Base-by-base conservation (phyloP, 2,329 filamentous ascomycete species). In the Chrysoporthe cubensis region DNA sequence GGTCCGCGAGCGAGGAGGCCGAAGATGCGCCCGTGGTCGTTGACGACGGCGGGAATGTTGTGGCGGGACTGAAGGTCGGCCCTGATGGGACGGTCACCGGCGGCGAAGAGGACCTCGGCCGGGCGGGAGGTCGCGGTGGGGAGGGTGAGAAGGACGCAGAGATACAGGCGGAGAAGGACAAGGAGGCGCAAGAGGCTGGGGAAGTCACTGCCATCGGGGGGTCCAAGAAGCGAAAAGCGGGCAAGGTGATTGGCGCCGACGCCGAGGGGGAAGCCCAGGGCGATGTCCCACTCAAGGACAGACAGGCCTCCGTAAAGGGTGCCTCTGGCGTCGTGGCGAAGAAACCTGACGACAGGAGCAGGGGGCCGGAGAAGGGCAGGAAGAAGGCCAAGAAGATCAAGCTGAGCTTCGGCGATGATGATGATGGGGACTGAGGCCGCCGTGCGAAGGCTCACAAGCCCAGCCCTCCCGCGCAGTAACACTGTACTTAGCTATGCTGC, bases 1-100 rank as follows among this genome's bases (percentile, higher is more conserved):
- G 83, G 46, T 87, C 86, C 18, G 87, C 81, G 68, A 88, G 90
- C 72, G 89, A 90, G 52, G 88, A 93, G 69, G 91, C 90, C 14
- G 92, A 95, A 72, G 92, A 95, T 76, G 90, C 84, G 62, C 92
- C 92, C 0, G 84, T 93, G 0, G 88, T 93, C 63, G 87, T 96
- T 4, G 87, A 95, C 72, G 91, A 93, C 75, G 83, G 86, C 4
- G 91, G 88, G 62, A 90, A 92, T 65, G 84, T 90, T 42, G 85
- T 90, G 42, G 59, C 64, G 2, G 71, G 69, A 0, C 70, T 78
- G 1, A 71, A 67, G 21, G 76, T 85, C 4, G 79, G 78, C 64
- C 75, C 76, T 57, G 82, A 85, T 69, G 83, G 83, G 8, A 75
- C 70, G 4, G 78, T 83, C n/a, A 79, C 75, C n/a, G 73, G 70